phyloP scores from a whole-genome alignment of 768 basidiomycete species.

The Mycena rebaudengoi region DNA sequence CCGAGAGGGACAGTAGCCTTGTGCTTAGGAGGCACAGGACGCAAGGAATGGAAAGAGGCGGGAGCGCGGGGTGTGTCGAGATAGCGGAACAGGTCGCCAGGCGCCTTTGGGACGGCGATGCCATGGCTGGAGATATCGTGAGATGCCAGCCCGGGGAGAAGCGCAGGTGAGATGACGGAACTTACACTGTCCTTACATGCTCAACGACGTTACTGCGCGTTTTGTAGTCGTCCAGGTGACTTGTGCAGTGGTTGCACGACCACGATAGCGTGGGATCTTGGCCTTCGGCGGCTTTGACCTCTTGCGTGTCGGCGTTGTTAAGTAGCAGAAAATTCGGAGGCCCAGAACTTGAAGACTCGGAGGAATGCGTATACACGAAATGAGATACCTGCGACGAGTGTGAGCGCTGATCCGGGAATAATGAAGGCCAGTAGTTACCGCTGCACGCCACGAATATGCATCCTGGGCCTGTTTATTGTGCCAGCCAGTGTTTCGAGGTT shows the following conservation, averaged over 20 bases:
- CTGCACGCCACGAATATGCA: slow-evolving; percentile 13
- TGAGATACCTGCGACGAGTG: slow-evolving; percentile 13
- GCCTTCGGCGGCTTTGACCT: background rate
- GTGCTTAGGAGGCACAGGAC: background rate
- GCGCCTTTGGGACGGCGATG: background rate
- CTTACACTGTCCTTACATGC: slow-evolving; percentile 15
- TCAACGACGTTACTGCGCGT: slow-evolving; percentile 1
- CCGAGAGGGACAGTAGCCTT: background rate
- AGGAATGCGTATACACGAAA: background rate
- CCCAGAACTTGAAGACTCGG: too few relatives aligned
- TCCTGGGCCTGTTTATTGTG: background rate
- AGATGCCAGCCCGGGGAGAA: background rate
- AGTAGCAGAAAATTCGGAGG: background rate
- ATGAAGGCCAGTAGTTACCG: background rate
- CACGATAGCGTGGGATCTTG: slow-evolving; percentile 15
- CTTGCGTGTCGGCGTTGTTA: background rate
- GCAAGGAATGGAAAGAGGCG: background rate
- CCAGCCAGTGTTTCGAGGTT: background rate
- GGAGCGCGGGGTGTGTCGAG: background rate
- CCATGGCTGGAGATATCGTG: background rate
- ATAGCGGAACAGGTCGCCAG: slow-evolving; percentile 10
- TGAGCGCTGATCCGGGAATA: background rate
- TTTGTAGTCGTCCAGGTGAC: slow-evolving; percentile 6
- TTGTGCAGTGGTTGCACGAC: slow-evolving; percentile 23
- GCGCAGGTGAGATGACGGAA: background rate